Evolutionary conservation across 176 grass and related monocot species (phyloP), one percentile per base, ranked within the genome.

Genomic region (Otatea glauca): DNA sequence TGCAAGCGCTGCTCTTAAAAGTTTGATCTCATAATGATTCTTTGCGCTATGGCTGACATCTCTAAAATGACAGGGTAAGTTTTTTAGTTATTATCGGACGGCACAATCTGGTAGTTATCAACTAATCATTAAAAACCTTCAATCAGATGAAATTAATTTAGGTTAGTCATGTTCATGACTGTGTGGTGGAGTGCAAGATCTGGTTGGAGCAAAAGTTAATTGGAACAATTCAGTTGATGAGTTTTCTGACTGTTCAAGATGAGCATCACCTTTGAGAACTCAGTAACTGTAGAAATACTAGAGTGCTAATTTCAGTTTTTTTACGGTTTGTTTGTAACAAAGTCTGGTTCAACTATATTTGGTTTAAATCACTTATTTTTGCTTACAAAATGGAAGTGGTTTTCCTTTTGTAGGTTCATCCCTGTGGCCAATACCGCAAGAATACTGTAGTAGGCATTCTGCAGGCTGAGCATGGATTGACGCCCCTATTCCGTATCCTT

Each of bases 361-460:
- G 55, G 39, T 70, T 90, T n/a, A 44, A 48, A 0, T 73, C 15
- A 27, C 50, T 68, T 49, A 44, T 29, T 64, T 55, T 47, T 74
- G 17, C 15, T 42, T 60, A 78, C 47, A 38, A 65, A 76, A 78
- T 13, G 3, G 11, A 49, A 29, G 0, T 82, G 10, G 18, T 59
- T 68, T 68, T 68, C 3, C 39, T 65, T 88, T 43, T 78, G 66
- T 81, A 98, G 96, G 96, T 98, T 67, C 96, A 98, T 95, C 89
- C 96, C 50, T 98, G 93, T 87, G 96, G 96, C 53, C 93, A 98
- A 60, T 98, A 98, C 69, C 92, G 93, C 25, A 98, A 98, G 64
- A 98, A 98, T 68, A 98, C 96, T 8, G 85, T 98, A 65, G 64
- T 98, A 9, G 96, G 96, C 74, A 98, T 98, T 92, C 81, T 98